Evolutionary conservation across 139 green algal genomes (phyloP).

Genomic region (Dunaliella primolecta): DNA sequence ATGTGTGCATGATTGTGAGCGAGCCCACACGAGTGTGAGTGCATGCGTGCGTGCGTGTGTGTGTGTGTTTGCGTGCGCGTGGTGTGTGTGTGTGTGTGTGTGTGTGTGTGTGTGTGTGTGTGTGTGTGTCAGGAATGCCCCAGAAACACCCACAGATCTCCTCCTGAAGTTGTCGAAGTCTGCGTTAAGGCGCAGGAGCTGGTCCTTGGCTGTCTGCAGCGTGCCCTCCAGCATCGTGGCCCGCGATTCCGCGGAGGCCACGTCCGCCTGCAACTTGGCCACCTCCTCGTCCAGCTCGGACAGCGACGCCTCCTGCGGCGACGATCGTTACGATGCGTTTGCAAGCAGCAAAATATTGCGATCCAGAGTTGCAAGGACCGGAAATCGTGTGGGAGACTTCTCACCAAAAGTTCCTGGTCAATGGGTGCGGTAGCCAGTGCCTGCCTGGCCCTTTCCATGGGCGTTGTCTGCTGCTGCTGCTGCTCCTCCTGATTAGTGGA

Average conservation of each 20-base stretch:
- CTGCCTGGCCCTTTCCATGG: neutral
- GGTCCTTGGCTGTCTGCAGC: conserved; percentile 57
- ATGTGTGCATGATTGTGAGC: neutral
- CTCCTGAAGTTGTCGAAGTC: conserved; percentile 99
- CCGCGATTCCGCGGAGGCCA: conserved; percentile 27
- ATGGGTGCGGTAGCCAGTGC: neutral
- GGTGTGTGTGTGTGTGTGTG: conserved; percentile 9
- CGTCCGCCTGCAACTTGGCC: conserved; percentile 18
- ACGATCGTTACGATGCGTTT: neutral
- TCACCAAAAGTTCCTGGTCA: neutral
- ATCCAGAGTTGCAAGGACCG: neutral
- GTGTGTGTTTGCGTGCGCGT: conserved; percentile 3
- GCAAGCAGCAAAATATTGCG: neutral
- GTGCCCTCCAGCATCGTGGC: conserved; percentile 34
- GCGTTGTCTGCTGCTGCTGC: neutral
- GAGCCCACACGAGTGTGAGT: neutral
- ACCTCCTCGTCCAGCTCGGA: conserved; percentile 47
- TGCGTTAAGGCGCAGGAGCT: conserved; percentile 86
- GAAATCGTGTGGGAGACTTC: neutral
- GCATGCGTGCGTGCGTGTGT: neutral
- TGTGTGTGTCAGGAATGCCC: neutral
- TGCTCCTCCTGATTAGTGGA: neutral
- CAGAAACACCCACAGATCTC: conserved; percentile 47
- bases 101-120: neutral
- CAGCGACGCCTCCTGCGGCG: conserved; percentile 30